Base-by-base conservation (phyloP, 2,329 filamentous ascomycete genomes). In the Arthroderma sp. region DNA sequence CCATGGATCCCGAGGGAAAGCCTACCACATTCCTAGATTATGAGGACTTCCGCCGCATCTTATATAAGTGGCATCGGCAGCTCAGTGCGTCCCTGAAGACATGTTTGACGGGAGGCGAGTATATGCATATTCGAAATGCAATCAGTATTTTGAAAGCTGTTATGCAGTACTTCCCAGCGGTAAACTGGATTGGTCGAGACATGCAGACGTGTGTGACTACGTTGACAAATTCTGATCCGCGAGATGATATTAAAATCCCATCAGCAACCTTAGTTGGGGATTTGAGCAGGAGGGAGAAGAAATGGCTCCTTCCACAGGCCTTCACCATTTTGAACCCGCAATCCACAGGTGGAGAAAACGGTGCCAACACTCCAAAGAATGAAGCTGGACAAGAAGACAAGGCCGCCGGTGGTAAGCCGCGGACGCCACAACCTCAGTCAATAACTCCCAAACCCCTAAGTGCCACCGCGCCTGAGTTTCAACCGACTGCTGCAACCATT, bases 71-170 rank as follows among this genome's bases (percentile, higher is more conserved):
- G 90, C 94, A 98, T 71, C 84, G 86, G 65, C 83, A 87, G 61
- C 75, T 98, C 44, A 87, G 86, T 64, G 81, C 77, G 54, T 88
- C 91, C 1, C 76, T 98, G 56, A 91, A 90, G 68, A 80, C 81
- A 38, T 96, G 91, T 68, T 78, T 98, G 51, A 82, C 83, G 17
- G 85, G 86, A 28, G 84, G 82, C 33, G 91, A 97, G 71, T 98
- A 93, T 81, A 96, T 96, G 86, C 91, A 96, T 70, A 95, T 97
- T 68, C 85, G 91, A 57, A 98, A 98, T 68, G 89, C 90, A 47
- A 94, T 97, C 63, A 93, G 87, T 58, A 79, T 97, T 2, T 77
- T 98, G 59, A 94, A 93, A 68, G 80, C 82, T 9, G 79, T 95
- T 52, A 81, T 88, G 23, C 83, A 89, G 54, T 80, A 84, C 65